Evolutionary conservation across 2,329 filamentous ascomycete genomes (phyloP), one percentile per base, ranked within the genome.

Genomic region (Diplocarpon rosae): DNA sequence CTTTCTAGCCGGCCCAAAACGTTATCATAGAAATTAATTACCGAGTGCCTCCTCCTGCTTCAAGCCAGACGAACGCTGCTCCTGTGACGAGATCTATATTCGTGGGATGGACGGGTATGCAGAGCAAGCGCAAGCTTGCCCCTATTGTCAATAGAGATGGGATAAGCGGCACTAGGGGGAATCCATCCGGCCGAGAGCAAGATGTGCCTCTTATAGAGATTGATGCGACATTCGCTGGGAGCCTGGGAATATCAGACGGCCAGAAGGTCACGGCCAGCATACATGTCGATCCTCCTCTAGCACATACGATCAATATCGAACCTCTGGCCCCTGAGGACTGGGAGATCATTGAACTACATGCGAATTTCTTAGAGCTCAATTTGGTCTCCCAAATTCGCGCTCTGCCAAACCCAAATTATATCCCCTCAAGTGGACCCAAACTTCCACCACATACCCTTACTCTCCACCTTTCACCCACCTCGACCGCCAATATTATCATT

Each of bases 311-410:
- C 64, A 88, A 95, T 61, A 96, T 98, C 56, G 93, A 98, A 63
- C 92, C 92, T 29, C 67, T 96, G 57, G 96, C 92, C 0, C 80
- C 90, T 1, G 87, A 93, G 47, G 92, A 98, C 62, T 98, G 92
- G 92, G 92, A 98, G 66, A 94, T 96, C 58, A 96, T 98, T 56
- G 92, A 98, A 65, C 71, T 98, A 1, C 92, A 98, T 68, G 92
- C 92, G 5, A 92, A 83, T 13, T 98, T 96, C 60, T 71, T 98
- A 40, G 92, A 98, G 61, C 72, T 95, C 52, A 96, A 98, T 63
- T 79, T 98, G 42, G 71, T 95, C 28, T 85, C 83, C 36, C 92
- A 98, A 67, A 89, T 98, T 56, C 83, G 92, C 57, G 90, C 90
- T 14, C 71, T 98, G 16, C 90, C 90, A 17, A 96, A 95, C 63